Evolutionary conservation across 768 basidiomycete genomes (phyloP), one percentile per base, ranked within the genome.

Genomic region (Chalciporus piperatus): DNA sequence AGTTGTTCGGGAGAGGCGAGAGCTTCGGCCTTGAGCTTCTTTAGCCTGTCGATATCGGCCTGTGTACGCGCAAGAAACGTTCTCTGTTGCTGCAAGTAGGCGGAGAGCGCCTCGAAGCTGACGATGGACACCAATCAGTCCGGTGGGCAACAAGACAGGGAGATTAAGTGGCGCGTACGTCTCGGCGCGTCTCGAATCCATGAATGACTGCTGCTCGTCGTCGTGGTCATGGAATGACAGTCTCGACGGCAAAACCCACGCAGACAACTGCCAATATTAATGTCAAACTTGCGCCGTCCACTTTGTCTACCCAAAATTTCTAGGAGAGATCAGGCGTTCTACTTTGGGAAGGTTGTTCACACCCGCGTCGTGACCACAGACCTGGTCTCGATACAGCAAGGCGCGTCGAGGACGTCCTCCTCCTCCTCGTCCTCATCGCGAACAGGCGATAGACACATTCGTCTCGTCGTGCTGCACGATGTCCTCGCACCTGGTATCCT

Each of bases 1-100:
- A 76, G 70, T 17, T 58, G 48, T 40, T 69, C 65, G 27, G 78
- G 70, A 25, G 71, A 64, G 6, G 57, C 58, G 17, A 71, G 53
- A 2, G 74, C 70, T 38, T 77, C 66, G 14, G 58, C 66, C 53
- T 72, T 77, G 28, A 85, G 70, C 37, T 63, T 63, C 42, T 73
- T 73, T 19, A 91, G 74, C 19, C 74, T 70, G 45, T 76, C 77
- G 62, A 90, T 79, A 70, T 89, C 87, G 57, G 76, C 68, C 55
- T 80, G 77, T 25, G 85, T 84, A 28, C 78, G 77, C 44, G 76
- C 74, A 37, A 90, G 78, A 30, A 87, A 58, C 17, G 72, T 63
- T 64, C 70, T 79, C 69, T 90, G 88, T 38, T 78, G 71, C 49
- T 78, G 73, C 55, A 90, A 77, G 68, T 83, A 90, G 43, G 70